A percentile compares a stretch with the other conserved stretches of the same genome.
These are phyloP conservation scores for Saitozyma podzolica DNA, from an alignment of 768 basidiomycete species.

Conservation along the genomic window DNA sequence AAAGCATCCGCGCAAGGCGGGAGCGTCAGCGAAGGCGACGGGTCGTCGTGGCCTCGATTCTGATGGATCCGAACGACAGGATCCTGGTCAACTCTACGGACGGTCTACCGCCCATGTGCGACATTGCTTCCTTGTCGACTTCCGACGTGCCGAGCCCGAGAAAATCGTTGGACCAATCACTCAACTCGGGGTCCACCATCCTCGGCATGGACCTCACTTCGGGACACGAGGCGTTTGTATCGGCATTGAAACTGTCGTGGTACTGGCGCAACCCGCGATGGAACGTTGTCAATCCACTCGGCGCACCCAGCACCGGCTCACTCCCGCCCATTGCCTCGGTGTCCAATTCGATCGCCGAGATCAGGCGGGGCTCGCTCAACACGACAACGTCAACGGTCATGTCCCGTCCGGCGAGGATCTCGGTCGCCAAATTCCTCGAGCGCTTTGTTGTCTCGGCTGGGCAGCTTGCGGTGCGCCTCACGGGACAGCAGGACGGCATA, in stretches of 20 bases:
- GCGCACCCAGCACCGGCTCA: slow-evolving; percentile 6
- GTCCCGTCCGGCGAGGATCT: slow-evolving; percentile 15
- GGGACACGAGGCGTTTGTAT: slow-evolving; percentile 52
- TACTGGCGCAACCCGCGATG: slow-evolving; percentile 45
- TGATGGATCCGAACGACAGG: slow-evolving; percentile 47
- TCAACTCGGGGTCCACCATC: slow-evolving; percentile 34
- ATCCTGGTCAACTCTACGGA: slow-evolving; percentile 51
- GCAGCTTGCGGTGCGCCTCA: slow-evolving; percentile 40
- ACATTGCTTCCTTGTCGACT: slow-evolving; percentile 40
- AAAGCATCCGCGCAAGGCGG: slow-evolving; percentile 25
- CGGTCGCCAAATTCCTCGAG: slow-evolving; percentile 48
- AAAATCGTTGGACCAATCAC: background rate
- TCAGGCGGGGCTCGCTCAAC: slow-evolving; percentile 33
- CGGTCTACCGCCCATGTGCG: slow-evolving; percentile 51
- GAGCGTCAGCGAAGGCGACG: slow-evolving; percentile 41
- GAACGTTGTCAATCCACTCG: background rate
- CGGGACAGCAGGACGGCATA: slow-evolving; percentile 40
- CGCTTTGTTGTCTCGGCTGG: slow-evolving; percentile 40
- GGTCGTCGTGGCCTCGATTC: slow-evolving; percentile 50
- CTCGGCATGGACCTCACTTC: slow-evolving; percentile 51
- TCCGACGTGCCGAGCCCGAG: slow-evolving; percentile 3
- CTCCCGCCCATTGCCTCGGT: slow-evolving; percentile 6
- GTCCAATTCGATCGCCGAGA: slow-evolving; percentile 18
- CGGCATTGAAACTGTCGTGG: slow-evolving; percentile 50
- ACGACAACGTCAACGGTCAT: slow-evolving; percentile 26